Conservation (phyloP, 202 grass and related monocot genomes). For the Zizania palustris region DNA sequence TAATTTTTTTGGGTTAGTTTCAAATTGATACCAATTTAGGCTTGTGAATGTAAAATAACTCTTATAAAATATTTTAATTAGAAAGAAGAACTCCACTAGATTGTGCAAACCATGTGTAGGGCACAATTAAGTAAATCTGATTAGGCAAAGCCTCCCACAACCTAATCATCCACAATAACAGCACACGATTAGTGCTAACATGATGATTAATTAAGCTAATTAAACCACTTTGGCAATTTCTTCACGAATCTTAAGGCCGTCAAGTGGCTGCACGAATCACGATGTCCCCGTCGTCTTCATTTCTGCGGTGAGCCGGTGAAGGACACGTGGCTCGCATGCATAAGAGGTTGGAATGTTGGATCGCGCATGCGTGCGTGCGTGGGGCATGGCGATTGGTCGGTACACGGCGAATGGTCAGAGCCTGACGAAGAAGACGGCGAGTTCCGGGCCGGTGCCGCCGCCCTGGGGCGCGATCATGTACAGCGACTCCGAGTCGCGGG, state of each 20-base stretch:
- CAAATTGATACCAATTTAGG: too few species aligned
- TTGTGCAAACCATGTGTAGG: too few species aligned
- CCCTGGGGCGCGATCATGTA: slow-evolving; percentile 84
- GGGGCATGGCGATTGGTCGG: not conserved
- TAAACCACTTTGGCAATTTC: not conserved
- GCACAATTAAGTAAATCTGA: too few species aligned
- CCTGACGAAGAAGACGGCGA: slow-evolving; percentile 89
- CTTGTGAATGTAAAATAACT: too few species aligned
- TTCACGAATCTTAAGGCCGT: not conserved
- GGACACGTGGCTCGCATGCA: not conserved
- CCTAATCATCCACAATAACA: too few species aligned
- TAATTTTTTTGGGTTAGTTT: too few species aligned
- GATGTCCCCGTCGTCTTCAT: not conserved
- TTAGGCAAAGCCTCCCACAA: too few species aligned
- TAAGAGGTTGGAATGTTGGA: too few species aligned
- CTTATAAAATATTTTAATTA: too few species aligned
- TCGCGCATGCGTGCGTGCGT: not conserved
- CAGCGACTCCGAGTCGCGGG: slow-evolving; percentile 75
- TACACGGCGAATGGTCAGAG: slow-evolving; percentile 36
- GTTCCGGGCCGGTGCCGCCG: slow-evolving; percentile 61
- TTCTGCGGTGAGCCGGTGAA: not conserved
- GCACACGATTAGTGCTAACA: too few species aligned
- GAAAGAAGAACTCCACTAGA: too few species aligned
- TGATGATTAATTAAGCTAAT: too few species aligned
- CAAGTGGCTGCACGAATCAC: not conserved